These are phyloP conservation scores for Thamnidium elegans DNA, from an alignment of 192 early-diverging fungal species.

Conservation along the genomic window DNA sequence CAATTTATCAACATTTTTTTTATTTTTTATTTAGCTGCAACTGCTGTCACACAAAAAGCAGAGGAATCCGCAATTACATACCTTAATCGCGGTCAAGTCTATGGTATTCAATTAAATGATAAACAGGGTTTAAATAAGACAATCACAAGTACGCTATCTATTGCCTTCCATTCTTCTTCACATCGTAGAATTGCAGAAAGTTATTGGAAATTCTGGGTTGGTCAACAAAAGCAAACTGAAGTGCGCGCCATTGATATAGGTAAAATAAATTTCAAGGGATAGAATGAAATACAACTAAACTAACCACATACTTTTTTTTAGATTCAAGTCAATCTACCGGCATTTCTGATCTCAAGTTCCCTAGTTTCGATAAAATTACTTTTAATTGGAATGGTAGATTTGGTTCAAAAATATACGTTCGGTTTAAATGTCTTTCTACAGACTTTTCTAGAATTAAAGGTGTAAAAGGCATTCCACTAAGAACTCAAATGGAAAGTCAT, in stretches of 20 bases:
- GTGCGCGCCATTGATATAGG: constrained; percentile 65
- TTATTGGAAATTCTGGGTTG: constrained; percentile 76
- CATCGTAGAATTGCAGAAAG: constrained; percentile 59
- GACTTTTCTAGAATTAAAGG: constrained; percentile 77
- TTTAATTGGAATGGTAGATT: constrained; percentile 65
- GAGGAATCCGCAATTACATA: constrained; percentile 29
- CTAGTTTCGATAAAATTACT: constrained; percentile 63
- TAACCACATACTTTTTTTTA: not conserved
- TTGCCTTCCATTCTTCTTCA: constrained; percentile 69
- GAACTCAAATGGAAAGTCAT: constrained; percentile 41
- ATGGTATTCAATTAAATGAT: constrained; percentile 56
- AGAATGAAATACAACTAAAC: not conserved
- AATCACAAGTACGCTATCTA: constrained; percentile 52
- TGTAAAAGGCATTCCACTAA: constrained; percentile 68
- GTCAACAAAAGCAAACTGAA: constrained; percentile 59
- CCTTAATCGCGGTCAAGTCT: constrained; percentile 51
- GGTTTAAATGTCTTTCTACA: constrained; percentile 72
- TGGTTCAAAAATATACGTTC: constrained; percentile 59
- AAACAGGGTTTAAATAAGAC: constrained; percentile 43
- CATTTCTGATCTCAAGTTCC: constrained; percentile 15
- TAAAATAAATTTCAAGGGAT: constrained; percentile 16
- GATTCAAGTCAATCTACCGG: constrained; percentile 26
- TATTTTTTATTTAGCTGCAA: constrained; percentile 16
- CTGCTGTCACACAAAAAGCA: constrained; percentile 29
- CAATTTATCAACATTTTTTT: not conserved